Evolutionary conservation across 2,329 filamentous ascomycete species (phyloP).

Genomic region (Microascus cirrosus): DNA sequence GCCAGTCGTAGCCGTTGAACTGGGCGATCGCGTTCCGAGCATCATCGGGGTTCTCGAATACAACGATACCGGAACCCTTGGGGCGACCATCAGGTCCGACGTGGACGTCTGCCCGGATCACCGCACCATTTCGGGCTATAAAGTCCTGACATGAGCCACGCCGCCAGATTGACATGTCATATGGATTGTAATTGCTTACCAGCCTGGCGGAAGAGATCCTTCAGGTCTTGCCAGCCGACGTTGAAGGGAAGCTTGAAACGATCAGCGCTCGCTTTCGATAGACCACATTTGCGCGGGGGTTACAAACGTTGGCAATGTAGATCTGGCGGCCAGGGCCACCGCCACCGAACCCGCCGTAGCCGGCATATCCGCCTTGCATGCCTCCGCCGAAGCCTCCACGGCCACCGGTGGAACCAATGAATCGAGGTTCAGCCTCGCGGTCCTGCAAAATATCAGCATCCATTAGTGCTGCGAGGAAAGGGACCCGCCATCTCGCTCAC

Average conservation of each 20-base stretch:
- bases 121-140: constrained; percentile 53
- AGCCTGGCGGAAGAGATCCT: constrained; percentile 96
- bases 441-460: constrained; percentile 45
- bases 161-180: neutral
- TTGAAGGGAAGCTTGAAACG: constrained; percentile 77
- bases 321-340: constrained; percentile 65
- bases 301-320: constrained; percentile 95
- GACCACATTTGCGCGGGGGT: constrained; percentile 7
- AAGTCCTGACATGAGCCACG: neutral
- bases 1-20: constrained; percentile 99
- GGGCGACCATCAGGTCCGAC: constrained; percentile 82
- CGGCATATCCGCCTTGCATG: neutral
- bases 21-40: constrained; percentile 92
- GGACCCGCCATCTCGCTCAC: constrained; percentile 35
- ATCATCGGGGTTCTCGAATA: constrained; percentile 90
- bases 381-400: constrained; percentile 40
- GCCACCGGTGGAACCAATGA: constrained; percentile 58
- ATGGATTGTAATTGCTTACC: constrained; percentile 48
- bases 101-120: constrained; percentile 93
- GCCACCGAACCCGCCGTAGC: constrained; percentile 21
- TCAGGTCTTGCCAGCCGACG: constrained; percentile 97
- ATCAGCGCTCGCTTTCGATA: constrained; percentile 13
- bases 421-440: constrained; percentile 94
- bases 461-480: neutral
- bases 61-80: constrained; percentile 94